Base-by-base conservation (phyloP, 2,329 filamentous ascomycete genomes). In the Fusarium clavum region DNA sequence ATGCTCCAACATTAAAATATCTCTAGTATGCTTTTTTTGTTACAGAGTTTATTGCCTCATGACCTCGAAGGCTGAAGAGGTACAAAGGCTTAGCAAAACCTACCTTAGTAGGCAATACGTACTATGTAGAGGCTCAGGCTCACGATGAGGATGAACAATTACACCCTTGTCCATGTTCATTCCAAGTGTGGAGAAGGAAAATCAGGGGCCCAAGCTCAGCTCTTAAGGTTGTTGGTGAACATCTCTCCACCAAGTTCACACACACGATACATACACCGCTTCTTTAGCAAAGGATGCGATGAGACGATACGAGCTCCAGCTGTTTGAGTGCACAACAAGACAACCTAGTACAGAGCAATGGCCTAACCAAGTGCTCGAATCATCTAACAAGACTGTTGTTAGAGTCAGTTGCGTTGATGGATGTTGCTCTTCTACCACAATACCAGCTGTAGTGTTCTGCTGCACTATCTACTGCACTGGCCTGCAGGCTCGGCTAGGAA, bases 181-280 rank as follows among this genome's bases (percentile, higher is more conserved):
- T 41, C 41, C 24, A 16, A 62, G 18, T 70, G 62, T 71, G 63
- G 67, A 60, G 54, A 64, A 41, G 27, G 30, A 49, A 52, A 51
- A 70, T 63, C 67, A 63, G 52, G 67, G 67, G 61, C 49, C 32
- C 60, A 34, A n/a, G 45, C 45, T 27, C 38, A 40, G 32, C 44
- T 59, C 32, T 59, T 27, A 45, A 46, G 29, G 48, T 45, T 62
- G 43, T 51, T 38, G 22, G 61, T 55, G 49, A 61, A 54, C 51
- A 41, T 67, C 48, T 57, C 51, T 47, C 47, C 47, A 51, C 65
- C 29, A 53, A 54, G 24, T 51, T 59, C 40, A 41, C 30, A 43
- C 49, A 44, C 22, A 27, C 40, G 44, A 38, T 38, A 13, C 32
- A 64, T 70, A 70, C 67, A 70, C 67, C 67, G 67, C 67, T 68